Base-by-base conservation (phyloP, 305 asterid species). In the Fraxinus latifolia region DNA sequence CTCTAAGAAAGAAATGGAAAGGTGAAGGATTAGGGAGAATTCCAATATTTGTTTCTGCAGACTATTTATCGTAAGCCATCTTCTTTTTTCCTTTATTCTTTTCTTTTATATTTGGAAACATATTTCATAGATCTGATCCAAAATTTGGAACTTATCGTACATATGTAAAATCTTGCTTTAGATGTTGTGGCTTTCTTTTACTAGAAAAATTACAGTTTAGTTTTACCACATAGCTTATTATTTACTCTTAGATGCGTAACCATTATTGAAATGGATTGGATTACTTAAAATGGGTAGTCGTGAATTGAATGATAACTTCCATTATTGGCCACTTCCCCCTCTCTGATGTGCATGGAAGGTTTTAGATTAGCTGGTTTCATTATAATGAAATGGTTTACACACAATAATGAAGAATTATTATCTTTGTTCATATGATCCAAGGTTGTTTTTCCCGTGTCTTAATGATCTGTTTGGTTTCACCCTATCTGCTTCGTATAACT, bases 21-120 rank as follows among this genome's bases (percentile, higher is more conserved):
- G 94, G 93, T 71, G 89, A 86, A 47, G 95, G 93, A 87, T 83
- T 96, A 83, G 94, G 98, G 85, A 92, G 97, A 89, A 80, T 96
- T 74, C 98, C 99, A 1, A 90, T 96, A 87, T 96, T 96, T 79
- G 74, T 80, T 77, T 89, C 89, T 27, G 97, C 99, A 3, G 87
- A 96, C 86, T 94, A 90, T 85, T 23, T 92, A 47, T 94, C 97
- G 98, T 95, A 90, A 96, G 99, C 83, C 81, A 55, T 65, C 44
- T 68, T 36, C 73, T 36, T 73, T 39, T 33, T 42, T 23, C 44
- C 67, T 83, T 14, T 34, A 4, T 74, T 76, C 47, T 76, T 62
- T 19, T 37, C 19, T 11, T 67, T 27, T 27, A 23, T 27, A 27
- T 37, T 21, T 34, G 50, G 62, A 42, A 29, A 17, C 73, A 70